Evolutionary conservation across 441 rosid genomes (phyloP).

Genomic region (Adansonia rubrostipa): DNA sequence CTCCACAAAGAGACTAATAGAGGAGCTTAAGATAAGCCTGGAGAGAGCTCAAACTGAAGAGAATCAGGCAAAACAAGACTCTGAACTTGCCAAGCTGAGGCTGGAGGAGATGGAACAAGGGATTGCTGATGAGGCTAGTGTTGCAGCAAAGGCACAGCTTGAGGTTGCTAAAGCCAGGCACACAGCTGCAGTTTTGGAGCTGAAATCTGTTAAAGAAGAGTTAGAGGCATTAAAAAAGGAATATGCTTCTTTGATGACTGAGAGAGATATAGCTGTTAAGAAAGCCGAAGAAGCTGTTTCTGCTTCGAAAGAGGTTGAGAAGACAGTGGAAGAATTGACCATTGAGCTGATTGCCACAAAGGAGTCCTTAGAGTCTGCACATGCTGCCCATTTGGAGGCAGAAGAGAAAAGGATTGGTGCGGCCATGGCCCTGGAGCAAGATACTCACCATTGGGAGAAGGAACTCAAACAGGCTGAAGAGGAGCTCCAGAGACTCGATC

Average conservation of each 20-base stretch:
- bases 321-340: constrained; percentile 82
- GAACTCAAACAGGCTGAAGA: constrained; percentile 88
- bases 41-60: constrained; percentile 91
- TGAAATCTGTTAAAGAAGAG: constrained; percentile 71
- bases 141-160: constrained; percentile 91
- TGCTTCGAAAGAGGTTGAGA: constrained; percentile 84
- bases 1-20: constrained; percentile 74
- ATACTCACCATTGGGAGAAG: constrained; percentile 84
- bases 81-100: constrained; percentile 84
- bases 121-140: constrained; percentile 81
- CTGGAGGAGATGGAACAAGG: constrained; percentile 95
- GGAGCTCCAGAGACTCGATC: constrained; percentile 69
- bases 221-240: constrained; percentile 58
- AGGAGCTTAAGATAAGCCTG: constrained; percentile 77
- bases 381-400: constrained; percentile 90
- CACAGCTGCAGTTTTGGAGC: constrained; percentile 65
- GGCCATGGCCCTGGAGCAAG: constrained; percentile 86
- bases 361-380: constrained; percentile 88
- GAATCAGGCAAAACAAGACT: constrained; percentile 91
- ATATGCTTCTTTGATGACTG: constrained; percentile 55
- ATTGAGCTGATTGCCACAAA: constrained; percentile 84
- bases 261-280: constrained; percentile 59
- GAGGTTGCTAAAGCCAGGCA: constrained; percentile 91
- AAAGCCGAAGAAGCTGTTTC: constrained; percentile 74
- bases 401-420: constrained; percentile 93